Evolutionary conservation across 768 basidiomycete genomes (phyloP), one percentile per base, ranked within the genome.

Genomic region (Boletus insuetus): DNA sequence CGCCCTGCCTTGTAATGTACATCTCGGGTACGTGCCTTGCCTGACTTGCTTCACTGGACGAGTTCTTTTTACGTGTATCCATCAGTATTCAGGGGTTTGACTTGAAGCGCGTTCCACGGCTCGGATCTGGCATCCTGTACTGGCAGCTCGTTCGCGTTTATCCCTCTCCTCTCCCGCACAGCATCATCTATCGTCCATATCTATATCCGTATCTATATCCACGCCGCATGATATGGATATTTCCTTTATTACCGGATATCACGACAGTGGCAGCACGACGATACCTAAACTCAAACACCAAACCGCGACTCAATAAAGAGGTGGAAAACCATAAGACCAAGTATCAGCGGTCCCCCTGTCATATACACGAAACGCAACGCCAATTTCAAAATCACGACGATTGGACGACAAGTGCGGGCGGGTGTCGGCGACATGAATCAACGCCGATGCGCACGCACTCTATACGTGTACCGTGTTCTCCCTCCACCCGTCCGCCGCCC

Each of bases 71-170:
- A 53, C 51, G 51, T 53, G 51, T 53, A 52, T 38, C 43, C 35
- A n/a, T 44, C 43, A 45, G 29, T 9, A 29, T 35, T 35, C 34
- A 35, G 26, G 6, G 31, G 16, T 41, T 16, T 22, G 4, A n/a
- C n/a, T 22, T 11, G 16, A 24, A 24, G 13, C 22, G 12, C 13
- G 14, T 38, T 52, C 12, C 35, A 45, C 51, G 51, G 51, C 51
- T 52, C 51, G 51, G 51, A 52, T 52, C 51, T 52, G 34, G 22
- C 50, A 51, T 26, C 19, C 29, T 42, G n/a, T 26, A 41, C n/a
- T 26, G 24, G 22, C 17, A 20, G 11, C 31, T 43, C 34, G 9
- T 22, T 26, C 4, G 24, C 34, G 34, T 16, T 20, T 40, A 14
- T 1, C n/a, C 20, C 40, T 42, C 41, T 24, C 38, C 39, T 35